A percentile compares a stretch with the other conserved stretches of the same genome.
These are phyloP conservation scores for Plasmopara viticola DNA, from an alignment of 352 stramenopile genomes.

Conservation along the genomic window DNA sequence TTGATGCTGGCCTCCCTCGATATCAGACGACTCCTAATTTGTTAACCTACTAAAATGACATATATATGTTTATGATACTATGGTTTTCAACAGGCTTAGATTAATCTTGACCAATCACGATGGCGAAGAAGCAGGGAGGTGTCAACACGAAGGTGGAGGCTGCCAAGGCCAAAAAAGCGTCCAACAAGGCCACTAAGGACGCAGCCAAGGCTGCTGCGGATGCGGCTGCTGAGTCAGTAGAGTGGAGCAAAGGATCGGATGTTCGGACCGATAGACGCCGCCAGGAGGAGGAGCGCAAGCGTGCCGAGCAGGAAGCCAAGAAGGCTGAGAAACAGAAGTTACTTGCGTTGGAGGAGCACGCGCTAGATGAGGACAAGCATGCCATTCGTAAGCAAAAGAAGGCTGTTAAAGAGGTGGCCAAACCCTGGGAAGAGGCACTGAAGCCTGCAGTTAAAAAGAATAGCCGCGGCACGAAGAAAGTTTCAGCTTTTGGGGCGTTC, in stretches of 20 bases:
- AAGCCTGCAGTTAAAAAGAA: conserved; percentile 57
- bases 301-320: conserved; percentile 51
- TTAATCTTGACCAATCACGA: conserved; percentile 14
- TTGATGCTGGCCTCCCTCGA: no score
- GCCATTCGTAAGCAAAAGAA: conserved; percentile 72
- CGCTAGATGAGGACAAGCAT: conserved; percentile 50
- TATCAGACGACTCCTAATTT: no score
- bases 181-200: conserved; percentile 47
- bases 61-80: no score
- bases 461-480: conserved; percentile 44
- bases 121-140: conserved; percentile 47
- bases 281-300: conserved; percentile 59
- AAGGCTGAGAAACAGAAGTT: conserved; percentile 71
- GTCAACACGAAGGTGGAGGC: conserved; percentile 72
- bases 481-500: conserved; percentile 21
- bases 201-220: conserved; percentile 37
- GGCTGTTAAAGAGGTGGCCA: conserved; percentile 46
- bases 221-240: conserved; percentile 37
- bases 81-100: no score
- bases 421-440: conserved; percentile 68
- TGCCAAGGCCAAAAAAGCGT: conserved; percentile 66
- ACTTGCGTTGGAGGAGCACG: conserved; percentile 58
- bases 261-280: conserved; percentile 31
- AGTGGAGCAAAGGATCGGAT: conserved; percentile 58
- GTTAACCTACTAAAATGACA: no score